phyloP scores from a whole-genome alignment of 2,329 filamentous ascomycete genomes.

The Grosmannia clavigera region DNA sequence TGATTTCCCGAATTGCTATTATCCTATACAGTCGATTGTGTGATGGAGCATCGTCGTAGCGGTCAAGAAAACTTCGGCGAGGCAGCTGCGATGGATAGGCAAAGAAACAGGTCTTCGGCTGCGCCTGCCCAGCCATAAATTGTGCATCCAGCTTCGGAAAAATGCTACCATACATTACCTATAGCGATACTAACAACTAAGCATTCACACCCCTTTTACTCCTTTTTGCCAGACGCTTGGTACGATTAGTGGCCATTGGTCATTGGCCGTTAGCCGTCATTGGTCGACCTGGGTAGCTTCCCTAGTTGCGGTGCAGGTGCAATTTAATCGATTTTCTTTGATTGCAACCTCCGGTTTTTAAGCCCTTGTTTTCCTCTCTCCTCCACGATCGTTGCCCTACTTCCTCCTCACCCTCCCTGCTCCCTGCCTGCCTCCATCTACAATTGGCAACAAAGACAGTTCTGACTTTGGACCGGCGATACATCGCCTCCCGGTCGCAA shows the following conservation, averaged over 20 bases:
- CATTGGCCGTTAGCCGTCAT: not conserved
- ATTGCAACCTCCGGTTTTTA: not conserved
- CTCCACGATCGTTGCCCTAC: not conserved
- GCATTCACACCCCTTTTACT: not conserved
- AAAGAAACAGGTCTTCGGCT: not conserved
- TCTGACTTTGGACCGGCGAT: not conserved
- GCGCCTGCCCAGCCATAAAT: not conserved
- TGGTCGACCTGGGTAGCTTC: not conserved
- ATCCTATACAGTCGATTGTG: no score
- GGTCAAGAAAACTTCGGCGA: not conserved
- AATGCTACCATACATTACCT: not conserved
- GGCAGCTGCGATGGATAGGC: not conserved
- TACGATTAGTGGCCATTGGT: not conserved
- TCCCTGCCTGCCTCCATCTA: not conserved
- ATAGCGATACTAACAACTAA: not conserved
- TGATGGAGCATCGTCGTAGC: not conserved
- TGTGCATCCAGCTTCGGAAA: not conserved
- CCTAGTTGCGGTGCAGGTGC: not conserved
- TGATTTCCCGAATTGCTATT: not conserved
- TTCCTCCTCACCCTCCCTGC: not conserved
- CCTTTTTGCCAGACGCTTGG: not conserved
- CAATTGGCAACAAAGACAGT: not conserved
- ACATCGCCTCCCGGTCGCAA: not conserved
- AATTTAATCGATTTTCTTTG: slow-evolving; percentile 1
- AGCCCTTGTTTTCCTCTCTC: slow-evolving; percentile 2